Conservation (phyloP, 805 yeast genomes). For the Saturnispora saitoi region DNA sequence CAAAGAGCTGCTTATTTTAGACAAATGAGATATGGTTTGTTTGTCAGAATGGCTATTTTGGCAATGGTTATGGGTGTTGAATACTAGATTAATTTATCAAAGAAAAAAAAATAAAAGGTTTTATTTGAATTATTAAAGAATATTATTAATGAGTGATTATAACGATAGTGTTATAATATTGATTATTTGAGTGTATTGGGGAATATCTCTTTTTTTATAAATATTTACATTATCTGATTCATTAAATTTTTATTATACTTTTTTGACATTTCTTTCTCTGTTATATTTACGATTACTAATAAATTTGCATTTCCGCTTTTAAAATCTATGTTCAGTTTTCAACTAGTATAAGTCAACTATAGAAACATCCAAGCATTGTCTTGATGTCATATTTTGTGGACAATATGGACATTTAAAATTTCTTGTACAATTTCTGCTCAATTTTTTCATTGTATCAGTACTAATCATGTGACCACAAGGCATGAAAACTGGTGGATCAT, state of each 20-base stretch:
- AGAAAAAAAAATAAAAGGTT: background rate
- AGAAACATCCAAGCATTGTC: conserved; percentile 2
- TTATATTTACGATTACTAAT: background rate
- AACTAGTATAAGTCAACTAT: background rate
- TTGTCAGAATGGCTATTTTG: conserved; percentile 96
- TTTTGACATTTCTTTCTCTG: background rate
- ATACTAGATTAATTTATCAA: conserved; percentile 32
- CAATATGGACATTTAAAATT: conserved; percentile 65
- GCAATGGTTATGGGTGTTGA: conserved; percentile 98
- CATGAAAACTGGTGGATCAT: conserved; percentile 45
- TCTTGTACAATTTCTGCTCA: conserved; percentile 28
- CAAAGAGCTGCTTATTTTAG: conserved; percentile 99
- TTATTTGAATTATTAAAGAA: background rate
- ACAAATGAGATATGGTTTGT: conserved; percentile 98
- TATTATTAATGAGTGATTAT: background rate
- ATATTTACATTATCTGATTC: conserved; percentile 10
- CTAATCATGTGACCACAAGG: conserved; percentile 43
- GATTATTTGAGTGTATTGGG: conserved; percentile 13
- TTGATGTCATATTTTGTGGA: conserved; percentile 33
- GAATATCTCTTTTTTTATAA: conserved; percentile 10
- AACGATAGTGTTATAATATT: background rate
- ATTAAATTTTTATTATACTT: conserved; percentile 16
- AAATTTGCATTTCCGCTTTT: background rate
- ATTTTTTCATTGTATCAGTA: conserved; percentile 40
- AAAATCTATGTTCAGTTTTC: background rate